Evolutionary conservation across 139 green algal genomes (phyloP), one percentile per base, ranked within the genome.

Genomic region (Bryopsis sp.): DNA sequence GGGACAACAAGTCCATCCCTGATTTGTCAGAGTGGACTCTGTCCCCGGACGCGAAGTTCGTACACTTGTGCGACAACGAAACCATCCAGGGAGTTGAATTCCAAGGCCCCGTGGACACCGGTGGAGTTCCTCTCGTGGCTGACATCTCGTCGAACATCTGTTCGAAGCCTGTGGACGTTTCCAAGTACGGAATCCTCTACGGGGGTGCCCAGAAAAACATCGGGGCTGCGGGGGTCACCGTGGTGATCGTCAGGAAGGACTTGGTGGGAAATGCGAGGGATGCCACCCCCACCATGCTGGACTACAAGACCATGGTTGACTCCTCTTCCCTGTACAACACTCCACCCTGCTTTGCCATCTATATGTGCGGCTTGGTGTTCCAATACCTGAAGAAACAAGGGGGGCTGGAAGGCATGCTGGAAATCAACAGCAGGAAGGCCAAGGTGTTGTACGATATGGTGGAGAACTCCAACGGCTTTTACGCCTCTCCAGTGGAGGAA

Each of bases 81-180:
- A 99, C 95, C 47, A 98, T 99, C 65, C 83, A 93, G 59, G 94
- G 95, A 28, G 94, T 99, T n/a, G 95, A 99, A 84, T 98, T 98
- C 63, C 74, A 91, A 72, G 64, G 28, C n/a, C 73, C 80, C 31
- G 89, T 90, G 11, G 84, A 87, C 24, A 82, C 94, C 5, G 80
- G 77, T 31, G 78, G 82, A 31, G 67, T 60, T 7, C 7, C 85
- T 24, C 82, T 99, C 38, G 81, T 98, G 3, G 87, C 89, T 2
- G 95, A 99, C 83, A 97, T 98, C 88, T 95, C 85, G 37, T 96
- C 86, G 72, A 97, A 98, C 85, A 97, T 99, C 78, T 85, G 90
- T 70, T 91, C 79, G 68, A 97, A 97, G 85, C 92, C 91, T 3
- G 82, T 99, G 57, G 94, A 99, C 73, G 94, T 99, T 48, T 77